phyloP scores from a whole-genome alignment of 2,329 filamentous ascomycete species.

The Apiospora arundinis region DNA sequence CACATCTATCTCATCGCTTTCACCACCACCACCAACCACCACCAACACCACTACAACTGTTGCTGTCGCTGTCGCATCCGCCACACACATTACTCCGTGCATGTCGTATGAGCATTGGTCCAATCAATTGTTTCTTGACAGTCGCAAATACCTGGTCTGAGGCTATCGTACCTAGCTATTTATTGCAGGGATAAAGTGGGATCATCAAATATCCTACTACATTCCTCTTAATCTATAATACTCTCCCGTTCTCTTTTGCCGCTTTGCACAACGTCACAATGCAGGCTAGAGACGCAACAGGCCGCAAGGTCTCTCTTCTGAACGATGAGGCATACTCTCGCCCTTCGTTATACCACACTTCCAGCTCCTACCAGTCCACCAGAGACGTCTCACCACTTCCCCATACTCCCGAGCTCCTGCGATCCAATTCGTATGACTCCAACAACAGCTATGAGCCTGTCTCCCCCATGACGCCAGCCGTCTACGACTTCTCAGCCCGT shows the following conservation, averaged over 20 bases:
- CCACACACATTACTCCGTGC: background rate
- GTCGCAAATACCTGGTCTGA: background rate
- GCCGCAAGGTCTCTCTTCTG: conserved; percentile 64
- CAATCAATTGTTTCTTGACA: background rate
- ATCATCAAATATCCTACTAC: background rate
- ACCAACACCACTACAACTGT: background rate
- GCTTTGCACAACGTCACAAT: conserved; percentile 45
- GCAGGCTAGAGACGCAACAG: conserved; percentile 62
- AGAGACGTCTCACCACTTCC: conserved; percentile 53
- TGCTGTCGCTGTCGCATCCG: background rate
- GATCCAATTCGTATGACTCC: conserved; percentile 68
- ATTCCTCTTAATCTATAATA: conserved; percentile 13
- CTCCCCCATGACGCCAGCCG: conserved; percentile 62
- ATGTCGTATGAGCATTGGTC: background rate
- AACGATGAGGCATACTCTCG: conserved; percentile 57
- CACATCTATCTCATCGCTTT: background rate
- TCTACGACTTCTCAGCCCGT: conserved; percentile 49
- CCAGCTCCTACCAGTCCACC: conserved; percentile 45
- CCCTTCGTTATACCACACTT: conserved; percentile 41
- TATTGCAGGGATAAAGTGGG: conserved; percentile 6
- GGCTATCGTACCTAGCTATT: background rate
- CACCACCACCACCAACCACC: too few relatives aligned
- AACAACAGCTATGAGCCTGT: conserved; percentile 58
- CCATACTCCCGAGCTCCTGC: conserved; percentile 62
- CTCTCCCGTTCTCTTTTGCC: background rate